Base-by-base conservation (phyloP, 768 basidiomycete species). In the Trametopsis cervina region DNA sequence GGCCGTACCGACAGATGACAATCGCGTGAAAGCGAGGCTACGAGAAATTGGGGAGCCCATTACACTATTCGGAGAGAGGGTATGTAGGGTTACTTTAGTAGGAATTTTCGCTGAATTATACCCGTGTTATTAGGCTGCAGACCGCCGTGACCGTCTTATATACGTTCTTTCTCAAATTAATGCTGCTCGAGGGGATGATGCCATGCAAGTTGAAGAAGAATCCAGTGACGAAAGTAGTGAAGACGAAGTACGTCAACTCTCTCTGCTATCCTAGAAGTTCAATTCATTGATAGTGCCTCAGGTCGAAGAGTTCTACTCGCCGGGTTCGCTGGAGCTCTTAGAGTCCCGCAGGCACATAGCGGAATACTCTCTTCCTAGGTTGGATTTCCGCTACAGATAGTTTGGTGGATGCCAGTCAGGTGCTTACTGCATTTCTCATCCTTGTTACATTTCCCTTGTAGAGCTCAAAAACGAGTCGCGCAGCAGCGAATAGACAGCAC, bases 1-100 rank as follows among this genome's bases (percentile, higher is more conserved):
- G 69, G 96, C 94, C 5, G 92, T 98, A 9, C 96, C 96, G 6
- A 99, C 96, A 5, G 95, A 98, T 66, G 96, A 98, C 66, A 86
- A 81, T 60, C 84, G 87, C 55, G 96, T 99, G 59, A 87, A 86
- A 62, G 82, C 85, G 33, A 76, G 89, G 49, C 73, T 99, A 50
- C 75, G 96, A 48, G 91, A 95, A 68, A 83, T 96, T 57, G 94
- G 91, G 33, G 91, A 99, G 64, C 96, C 96, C 33, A 94, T 98
- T 60, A 97, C 94, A 4, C 75, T 98, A 22, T 99, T 98, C 57
- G 96, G 94, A 54, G 96, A 98, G 78, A 83, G 92, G 50, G 93
- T 96, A 61, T 65, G 90, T 80, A n/a, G 2, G 37, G 39, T 36
- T 24, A 44, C 42, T 50, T n/a, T 40, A 36, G 53, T 46, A 57